Base-by-base conservation (phyloP, 768 basidiomycete species). In the Cystofilobasidium ferigula region DNA sequence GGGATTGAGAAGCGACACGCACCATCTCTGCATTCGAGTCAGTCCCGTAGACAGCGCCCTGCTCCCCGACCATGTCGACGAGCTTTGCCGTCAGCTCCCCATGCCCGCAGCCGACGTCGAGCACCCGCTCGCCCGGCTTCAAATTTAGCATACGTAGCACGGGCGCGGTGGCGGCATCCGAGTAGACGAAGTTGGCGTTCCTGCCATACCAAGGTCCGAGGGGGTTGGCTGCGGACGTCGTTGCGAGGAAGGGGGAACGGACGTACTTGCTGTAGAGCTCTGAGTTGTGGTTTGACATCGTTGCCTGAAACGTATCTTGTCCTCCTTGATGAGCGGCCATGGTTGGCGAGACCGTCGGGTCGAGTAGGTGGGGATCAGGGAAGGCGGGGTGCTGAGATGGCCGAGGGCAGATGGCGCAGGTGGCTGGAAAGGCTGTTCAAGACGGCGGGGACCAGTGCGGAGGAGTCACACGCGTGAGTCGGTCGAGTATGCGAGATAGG, bases 51-150 rank as follows among this genome's bases (percentile, higher is more conserved):
- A 88, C 82, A 22, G 79, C 51, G 0, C 88, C 85, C 3, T 62
- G 54, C 0, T 79, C 51, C 69, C 78, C 73, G 7, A 91, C 86
- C 20, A 79, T 70, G 16, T 79, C 73, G 56, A 81, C 78, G 35
- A 93, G 78, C 63, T 80, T 76, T 57, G 81, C 69, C 0, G 86
- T 88, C 18, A 91, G 76, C 69, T 91, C 86, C 0, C 88, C 89
- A 53, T 84, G 88, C 22, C 90, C 89, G 72, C 89, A 91, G 2
- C 89, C 89, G 51, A 89, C 75, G 71, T 89, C 88, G 66, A 86
- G 77, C 64, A 90, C 84, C 57, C 79, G 78, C 70, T 89, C 85
- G 1, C 88, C 88, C 0, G 82, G 80, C 69, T 81, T 69, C 0
- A 87, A 79, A n/a, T 81, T 75, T 14, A 91, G 79, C 34, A 87